These are phyloP conservation scores for Auricularia auricula-judae DNA, from an alignment of 768 basidiomycete species.

Conservation along the genomic window DNA sequence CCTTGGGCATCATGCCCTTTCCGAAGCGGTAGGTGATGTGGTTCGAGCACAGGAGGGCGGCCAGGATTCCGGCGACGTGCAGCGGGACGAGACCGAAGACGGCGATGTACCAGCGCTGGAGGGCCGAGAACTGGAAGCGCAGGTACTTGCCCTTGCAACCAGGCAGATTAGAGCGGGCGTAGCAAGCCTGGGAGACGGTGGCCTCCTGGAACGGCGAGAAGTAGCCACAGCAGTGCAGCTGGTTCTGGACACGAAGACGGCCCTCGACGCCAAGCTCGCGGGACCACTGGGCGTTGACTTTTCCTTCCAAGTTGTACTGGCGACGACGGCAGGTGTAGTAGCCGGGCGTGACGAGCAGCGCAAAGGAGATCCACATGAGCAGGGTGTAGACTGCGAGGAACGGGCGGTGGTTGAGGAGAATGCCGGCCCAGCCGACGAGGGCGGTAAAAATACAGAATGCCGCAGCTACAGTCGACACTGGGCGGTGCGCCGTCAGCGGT, in stretches of 20 bases:
- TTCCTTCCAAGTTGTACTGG: constrained; percentile 72
- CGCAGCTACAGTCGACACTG: constrained; percentile 58
- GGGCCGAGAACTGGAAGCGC: constrained; percentile 41
- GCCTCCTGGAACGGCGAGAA: constrained; percentile 74
- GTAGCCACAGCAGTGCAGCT: constrained; percentile 71
- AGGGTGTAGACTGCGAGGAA: constrained; percentile 69
- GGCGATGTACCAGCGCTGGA: constrained; percentile 54
- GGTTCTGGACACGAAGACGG: constrained; percentile 59
- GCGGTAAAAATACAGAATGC: constrained; percentile 50
- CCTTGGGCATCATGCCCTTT: constrained; percentile 81
- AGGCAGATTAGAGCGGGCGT: constrained; percentile 55
- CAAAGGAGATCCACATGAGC: constrained; percentile 65
- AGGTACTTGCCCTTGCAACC: constrained; percentile 65
- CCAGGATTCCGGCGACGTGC: constrained; percentile 53
- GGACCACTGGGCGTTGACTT: constrained; percentile 71
- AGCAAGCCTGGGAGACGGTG: constrained; percentile 63
- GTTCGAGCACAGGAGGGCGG: constrained; percentile 61
- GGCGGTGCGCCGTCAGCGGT: neutral
- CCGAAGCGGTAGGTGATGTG: constrained; percentile 82
- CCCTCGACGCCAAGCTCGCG: constrained; percentile 45
- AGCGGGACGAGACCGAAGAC: constrained; percentile 58
- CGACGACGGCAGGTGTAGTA: constrained; percentile 68
- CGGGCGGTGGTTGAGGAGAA: constrained; percentile 72
- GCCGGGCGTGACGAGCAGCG: constrained; percentile 59
- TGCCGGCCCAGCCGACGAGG: constrained; percentile 65